A percentile compares a stretch with the other conserved stretches of the same genome.
Conservation (phyloP, 2,329 filamentous ascomycete species). For the Pyrenochaeta sp. region DNA sequence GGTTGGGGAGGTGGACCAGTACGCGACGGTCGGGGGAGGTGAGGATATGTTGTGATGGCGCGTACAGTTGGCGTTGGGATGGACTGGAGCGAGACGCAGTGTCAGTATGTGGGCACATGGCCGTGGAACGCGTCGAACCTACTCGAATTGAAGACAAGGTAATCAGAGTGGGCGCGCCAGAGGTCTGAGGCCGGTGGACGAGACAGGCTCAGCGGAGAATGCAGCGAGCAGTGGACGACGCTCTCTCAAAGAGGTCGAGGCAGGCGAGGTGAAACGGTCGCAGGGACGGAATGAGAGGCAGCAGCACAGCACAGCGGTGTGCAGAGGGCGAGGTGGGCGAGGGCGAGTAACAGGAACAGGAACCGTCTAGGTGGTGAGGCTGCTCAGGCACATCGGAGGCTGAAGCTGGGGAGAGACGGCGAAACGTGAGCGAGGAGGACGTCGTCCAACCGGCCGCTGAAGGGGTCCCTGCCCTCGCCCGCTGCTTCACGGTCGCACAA, state of each 20-base stretch:
- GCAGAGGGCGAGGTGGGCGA: constrained; percentile 19
- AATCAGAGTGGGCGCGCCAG: constrained; percentile 18
- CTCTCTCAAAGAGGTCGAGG: constrained; percentile 49
- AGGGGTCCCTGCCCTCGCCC: constrained; percentile 27
- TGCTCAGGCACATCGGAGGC: constrained; percentile 36
- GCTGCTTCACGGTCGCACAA: constrained; percentile 32
- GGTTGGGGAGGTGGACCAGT: constrained; percentile 1
- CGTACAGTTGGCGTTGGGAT: constrained; percentile 10
- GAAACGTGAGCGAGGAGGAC: constrained; percentile 33
- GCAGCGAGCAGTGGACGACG: constrained; percentile 27
- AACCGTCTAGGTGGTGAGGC: constrained; percentile 33
- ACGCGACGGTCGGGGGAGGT: constrained; percentile 1
- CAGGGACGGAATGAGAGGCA: constrained; percentile 42
- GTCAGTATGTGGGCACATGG: constrained; percentile 28
- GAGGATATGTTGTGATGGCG: constrained; percentile 12
- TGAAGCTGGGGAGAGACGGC: constrained; percentile 36
- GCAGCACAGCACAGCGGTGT: constrained; percentile 48
- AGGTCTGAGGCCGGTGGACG: constrained; percentile 15
- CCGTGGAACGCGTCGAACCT: constrained; percentile 20
- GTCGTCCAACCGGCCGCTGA: constrained; percentile 24
- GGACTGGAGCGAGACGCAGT: constrained; percentile 17
- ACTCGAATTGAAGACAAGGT: constrained; percentile 31
- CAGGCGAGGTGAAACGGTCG: constrained; percentile 18
- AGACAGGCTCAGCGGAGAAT: constrained; percentile 23
- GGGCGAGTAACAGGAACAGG: too few species aligned